Conservation (phyloP, 345 rosid genomes). For the Eucalyptus regnans region DNA sequence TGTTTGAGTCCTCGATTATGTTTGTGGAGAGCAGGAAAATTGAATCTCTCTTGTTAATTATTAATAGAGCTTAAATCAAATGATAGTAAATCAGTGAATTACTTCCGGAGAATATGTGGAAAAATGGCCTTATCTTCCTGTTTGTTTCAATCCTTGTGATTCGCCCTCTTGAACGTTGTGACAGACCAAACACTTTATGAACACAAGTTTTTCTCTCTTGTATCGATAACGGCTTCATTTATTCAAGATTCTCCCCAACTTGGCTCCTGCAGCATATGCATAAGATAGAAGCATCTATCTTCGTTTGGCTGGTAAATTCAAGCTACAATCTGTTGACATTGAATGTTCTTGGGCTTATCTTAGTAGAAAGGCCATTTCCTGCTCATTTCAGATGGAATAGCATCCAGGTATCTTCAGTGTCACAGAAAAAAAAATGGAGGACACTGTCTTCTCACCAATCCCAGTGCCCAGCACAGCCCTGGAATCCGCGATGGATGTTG, state of each 20-base stretch:
- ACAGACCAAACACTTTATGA: neutral
- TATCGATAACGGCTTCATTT: neutral
- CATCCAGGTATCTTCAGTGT: neutral
- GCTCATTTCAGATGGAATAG: neutral
- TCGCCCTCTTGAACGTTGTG: neutral
- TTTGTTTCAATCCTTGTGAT: neutral
- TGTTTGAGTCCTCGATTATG: neutral
- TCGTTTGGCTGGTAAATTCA: neutral
- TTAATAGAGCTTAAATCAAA: neutral
- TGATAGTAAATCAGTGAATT: neutral
- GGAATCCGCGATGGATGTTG: slow-evolving; percentile 55
- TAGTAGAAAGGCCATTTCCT: neutral
- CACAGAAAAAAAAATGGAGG: slow-evolving; percentile 38
- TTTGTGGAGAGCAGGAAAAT: neutral
- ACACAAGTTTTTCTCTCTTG: neutral
- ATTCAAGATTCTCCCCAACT: neutral
- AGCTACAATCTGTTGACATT: neutral
- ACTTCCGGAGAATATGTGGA: neutral
- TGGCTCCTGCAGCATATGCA: neutral
- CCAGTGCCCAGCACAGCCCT: slow-evolving; percentile 5
- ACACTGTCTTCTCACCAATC: slow-evolving; percentile 27
- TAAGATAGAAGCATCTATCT: neutral
- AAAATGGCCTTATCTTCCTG: neutral
- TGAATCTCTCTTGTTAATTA: neutral
- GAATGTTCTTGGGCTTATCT: neutral